Evolutionary conservation across 345 rosid genomes (phyloP).

Genomic region (Aurinia saxatilis): DNA sequence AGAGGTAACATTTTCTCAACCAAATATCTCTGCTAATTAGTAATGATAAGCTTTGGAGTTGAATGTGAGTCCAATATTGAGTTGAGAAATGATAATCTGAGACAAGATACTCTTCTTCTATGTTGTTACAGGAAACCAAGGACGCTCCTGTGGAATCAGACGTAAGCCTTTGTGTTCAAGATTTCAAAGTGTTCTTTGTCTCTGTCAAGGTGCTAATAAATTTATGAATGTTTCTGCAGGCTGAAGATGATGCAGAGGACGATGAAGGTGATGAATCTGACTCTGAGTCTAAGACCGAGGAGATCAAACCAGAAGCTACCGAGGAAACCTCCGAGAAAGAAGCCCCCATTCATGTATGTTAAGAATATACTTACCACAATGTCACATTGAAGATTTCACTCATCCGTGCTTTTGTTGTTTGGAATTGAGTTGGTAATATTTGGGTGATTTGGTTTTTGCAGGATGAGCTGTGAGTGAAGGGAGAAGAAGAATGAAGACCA

Average conservation of each 20-base stretch:
- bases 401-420: too few relatives aligned
- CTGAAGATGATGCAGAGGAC: slow-evolving; percentile 30
- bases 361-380: not conserved
- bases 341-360: slow-evolving; percentile 46
- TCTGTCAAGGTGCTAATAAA: not conserved
- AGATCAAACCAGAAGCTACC: slow-evolving; percentile 25
- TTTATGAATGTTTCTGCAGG: slow-evolving; percentile 23
- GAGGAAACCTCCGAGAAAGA: slow-evolving; percentile 18
- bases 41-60: not conserved
- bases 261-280: slow-evolving; percentile 44
- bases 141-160: slow-evolving; percentile 60
- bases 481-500: slow-evolving; percentile 4
- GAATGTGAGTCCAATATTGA: too few relatives aligned
- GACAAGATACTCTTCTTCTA: slow-evolving; percentile 50
- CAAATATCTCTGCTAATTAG: slow-evolving; percentile 26
- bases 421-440: not conserved
- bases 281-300: slow-evolving; percentile 40
- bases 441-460: slow-evolving; percentile 19
- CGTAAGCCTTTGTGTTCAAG: slow-evolving; percentile 38
- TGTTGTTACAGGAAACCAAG: slow-evolving; percentile 54
- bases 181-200: not conserved
- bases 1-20: slow-evolving; percentile 47
- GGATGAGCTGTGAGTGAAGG: slow-evolving; percentile 50
- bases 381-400: not conserved
- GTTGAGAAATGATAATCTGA: slow-evolving; percentile 3